phyloP scores from a whole-genome alignment of 805 yeast species.

The Starmerella riodocensis region DNA sequence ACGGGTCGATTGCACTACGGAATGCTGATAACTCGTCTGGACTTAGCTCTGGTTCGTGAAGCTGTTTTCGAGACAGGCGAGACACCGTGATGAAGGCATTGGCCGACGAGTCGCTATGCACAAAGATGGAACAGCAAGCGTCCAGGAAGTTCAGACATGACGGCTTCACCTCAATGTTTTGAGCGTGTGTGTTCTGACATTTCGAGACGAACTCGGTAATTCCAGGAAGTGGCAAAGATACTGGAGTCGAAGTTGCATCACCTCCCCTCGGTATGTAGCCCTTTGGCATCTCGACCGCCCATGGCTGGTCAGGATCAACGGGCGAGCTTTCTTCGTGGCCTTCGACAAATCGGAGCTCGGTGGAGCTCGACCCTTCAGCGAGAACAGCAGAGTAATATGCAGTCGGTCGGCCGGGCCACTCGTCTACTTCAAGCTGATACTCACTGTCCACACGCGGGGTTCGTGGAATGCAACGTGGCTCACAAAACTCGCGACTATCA shows the following conservation, averaged over 20 bases:
- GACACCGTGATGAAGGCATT: slow-evolving; percentile 38
- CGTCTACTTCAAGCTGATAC: slow-evolving; percentile 47
- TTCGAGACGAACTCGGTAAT: slow-evolving; percentile 43
- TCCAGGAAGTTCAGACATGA: slow-evolving; percentile 56
- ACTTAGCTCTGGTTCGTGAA: slow-evolving; percentile 68
- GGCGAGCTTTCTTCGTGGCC: background rate
- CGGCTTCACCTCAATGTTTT: slow-evolving; percentile 39
- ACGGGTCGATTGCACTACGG: slow-evolving; percentile 55
- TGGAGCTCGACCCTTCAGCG: too few relatives aligned
- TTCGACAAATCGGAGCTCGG: slow-evolving; percentile 10
- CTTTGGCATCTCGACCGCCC: slow-evolving; percentile 67
- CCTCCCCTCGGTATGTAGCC: slow-evolving; percentile 75
- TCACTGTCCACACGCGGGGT: slow-evolving; percentile 62
- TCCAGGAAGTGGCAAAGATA: slow-evolving; percentile 43
- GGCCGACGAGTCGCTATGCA: slow-evolving; percentile 36
- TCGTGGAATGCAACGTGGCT: slow-evolving; percentile 67
- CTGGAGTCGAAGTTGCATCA: slow-evolving; percentile 42
- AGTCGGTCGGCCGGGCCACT: slow-evolving; percentile 54
- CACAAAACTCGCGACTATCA: slow-evolving; percentile 59
- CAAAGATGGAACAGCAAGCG: slow-evolving; percentile 43
- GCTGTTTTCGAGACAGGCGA: slow-evolving; percentile 39
- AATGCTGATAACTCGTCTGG: slow-evolving; percentile 51
- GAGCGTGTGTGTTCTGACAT: slow-evolving; percentile 44
- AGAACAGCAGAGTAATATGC: slow-evolving; percentile 42
- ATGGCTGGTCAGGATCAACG: too few relatives aligned